Base-by-base conservation (phyloP, 495 filamentous ascomycete genomes). In the Amorphotheca resinae region DNA sequence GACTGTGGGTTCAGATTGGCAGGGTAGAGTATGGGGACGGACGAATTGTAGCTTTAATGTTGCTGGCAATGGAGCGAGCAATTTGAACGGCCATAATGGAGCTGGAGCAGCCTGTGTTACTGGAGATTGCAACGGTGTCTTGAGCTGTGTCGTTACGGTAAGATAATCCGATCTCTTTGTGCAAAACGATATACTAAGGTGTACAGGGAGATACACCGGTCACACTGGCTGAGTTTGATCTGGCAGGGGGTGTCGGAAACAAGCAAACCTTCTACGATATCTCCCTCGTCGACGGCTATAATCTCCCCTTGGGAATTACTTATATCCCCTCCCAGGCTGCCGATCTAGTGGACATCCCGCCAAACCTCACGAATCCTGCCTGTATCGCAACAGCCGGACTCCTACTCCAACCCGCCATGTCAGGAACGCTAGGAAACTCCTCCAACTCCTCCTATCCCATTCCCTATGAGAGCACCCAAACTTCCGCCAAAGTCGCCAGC, bases 261-360 rank as follows among this genome's bases (percentile, higher is more conserved):
- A 65, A 61, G 9, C 74, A 84, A 54, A 79, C 75, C 3, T 88
- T 80, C 59, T 87, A 87, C 59, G 84, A 89, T 59, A 81, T 89
- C 46, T 85, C 81, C 25, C 71, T 88, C 25, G 84, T 89, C 21
- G 84, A 89, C 57, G 84, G 84, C 31, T 87, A 88, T 68, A 87
- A 88, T 58, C 61, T 88, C 7, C 80, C 81, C 5, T 49, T 89
- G 40, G 79, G 66, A 21, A 76, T 89, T 44, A 63, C 80, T 41
- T 78, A 69, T 55, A 64, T 72, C 35, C 77, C 65, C 22, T 66
- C 64, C 17, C 54, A 66, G 22, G 74, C 80, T 55, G 60, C 64
- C 7, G 64, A 60, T 9, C 55, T 74, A 14, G 51, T 60, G 32
- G 68, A 70, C 47, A 73, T 86, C 46, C 78, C 80, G 11, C 78